A percentile compares a stretch with the other conserved stretches of the same genome.
These are phyloP conservation scores for Nemania sp. DNA, from an alignment of 2,329 filamentous ascomycete genomes.

Conservation along the genomic window DNA sequence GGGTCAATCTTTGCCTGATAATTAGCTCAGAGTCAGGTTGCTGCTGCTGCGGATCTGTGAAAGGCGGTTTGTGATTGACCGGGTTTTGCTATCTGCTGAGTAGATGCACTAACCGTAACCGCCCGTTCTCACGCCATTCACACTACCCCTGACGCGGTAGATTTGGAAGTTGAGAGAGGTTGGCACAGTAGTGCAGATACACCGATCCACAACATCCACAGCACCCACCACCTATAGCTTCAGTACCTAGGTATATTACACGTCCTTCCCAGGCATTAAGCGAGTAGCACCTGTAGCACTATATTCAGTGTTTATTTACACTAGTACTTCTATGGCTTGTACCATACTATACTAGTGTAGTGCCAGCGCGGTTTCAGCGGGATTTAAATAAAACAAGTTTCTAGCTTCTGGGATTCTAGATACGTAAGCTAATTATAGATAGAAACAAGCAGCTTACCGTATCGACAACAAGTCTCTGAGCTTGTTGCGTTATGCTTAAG, in stretches of 20 bases:
- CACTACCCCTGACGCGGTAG: not conserved
- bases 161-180: too few species aligned
- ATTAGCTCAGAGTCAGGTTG: not conserved
- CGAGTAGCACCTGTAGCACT: too few species aligned
- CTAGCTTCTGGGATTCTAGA: too few species aligned
- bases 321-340: not conserved
- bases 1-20: not conserved
- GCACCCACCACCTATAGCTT: too few species aligned
- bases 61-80: not conserved
- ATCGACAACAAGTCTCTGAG: not conserved
- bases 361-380: not conserved
- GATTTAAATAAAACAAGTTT: not conserved
- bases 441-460: not conserved
- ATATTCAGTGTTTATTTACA: not conserved
- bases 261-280: too few species aligned
- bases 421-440: not conserved
- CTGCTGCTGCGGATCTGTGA: not conserved
- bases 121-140: not conserved
- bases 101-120: not conserved
- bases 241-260: too few species aligned
- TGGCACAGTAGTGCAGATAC: too few species aligned
- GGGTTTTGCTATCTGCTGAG: not conserved
- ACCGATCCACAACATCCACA: too few species aligned
- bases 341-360: not conserved
- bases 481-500: not conserved